Conservation (phyloP, 192 early-diverging fungal genomes). For the Mortierella hygrophila region DNA sequence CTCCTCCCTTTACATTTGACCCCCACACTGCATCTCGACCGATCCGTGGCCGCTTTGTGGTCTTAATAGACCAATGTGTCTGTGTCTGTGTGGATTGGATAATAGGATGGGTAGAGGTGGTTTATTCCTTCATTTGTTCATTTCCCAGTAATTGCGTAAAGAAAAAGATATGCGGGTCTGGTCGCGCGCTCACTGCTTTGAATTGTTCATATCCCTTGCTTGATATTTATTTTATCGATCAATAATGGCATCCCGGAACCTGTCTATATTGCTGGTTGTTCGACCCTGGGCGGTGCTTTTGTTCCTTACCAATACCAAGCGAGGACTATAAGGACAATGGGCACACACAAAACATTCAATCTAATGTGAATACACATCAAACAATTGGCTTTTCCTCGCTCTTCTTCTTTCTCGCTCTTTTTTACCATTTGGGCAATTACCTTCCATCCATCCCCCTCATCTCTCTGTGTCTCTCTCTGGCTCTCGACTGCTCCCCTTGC, state of each 20-base stretch:
- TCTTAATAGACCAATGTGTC: background rate
- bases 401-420: background rate
- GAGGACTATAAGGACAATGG: background rate
- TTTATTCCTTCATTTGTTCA: background rate
- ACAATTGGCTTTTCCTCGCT: background rate
- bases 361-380: background rate
- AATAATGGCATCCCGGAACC: background rate
- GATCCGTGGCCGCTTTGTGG: background rate
- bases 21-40: background rate
- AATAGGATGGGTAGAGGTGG: background rate
- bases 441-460: background rate
- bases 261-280: background rate
- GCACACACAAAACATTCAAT: background rate
- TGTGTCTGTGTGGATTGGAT: background rate
- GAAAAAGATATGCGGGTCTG: background rate
- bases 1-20: background rate
- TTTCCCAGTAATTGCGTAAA: background rate
- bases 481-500: background rate
- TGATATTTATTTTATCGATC: conserved; percentile 4
- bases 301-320: background rate
- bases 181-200: background rate
- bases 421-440: background rate
- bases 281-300: background rate
- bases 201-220: background rate
- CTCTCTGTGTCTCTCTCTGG: background rate